These are phyloP conservation scores for Aspergillus sp. DNA, from an alignment of 2,329 filamentous ascomycete genomes.

Conservation along the genomic window DNA sequence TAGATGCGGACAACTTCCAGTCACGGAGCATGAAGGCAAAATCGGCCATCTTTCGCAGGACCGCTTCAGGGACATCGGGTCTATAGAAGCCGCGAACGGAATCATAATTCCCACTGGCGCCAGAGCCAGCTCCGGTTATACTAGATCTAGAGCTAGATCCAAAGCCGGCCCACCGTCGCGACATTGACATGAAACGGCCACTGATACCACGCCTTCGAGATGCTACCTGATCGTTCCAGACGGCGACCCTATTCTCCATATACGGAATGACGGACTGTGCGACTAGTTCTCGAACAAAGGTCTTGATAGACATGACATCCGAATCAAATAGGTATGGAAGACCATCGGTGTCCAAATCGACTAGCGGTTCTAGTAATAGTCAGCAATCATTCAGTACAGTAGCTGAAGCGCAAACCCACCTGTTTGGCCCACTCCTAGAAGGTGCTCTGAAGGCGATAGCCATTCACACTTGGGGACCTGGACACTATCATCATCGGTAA, in stretches of 20 bases:
- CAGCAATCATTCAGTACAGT: slow-evolving; percentile 1
- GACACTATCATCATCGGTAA: slow-evolving; percentile 87
- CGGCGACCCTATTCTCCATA: slow-evolving; percentile 86
- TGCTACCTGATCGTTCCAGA: slow-evolving; percentile 97
- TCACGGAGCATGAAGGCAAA: slow-evolving; percentile 96
- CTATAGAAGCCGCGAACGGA: slow-evolving; percentile 71
- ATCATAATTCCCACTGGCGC: slow-evolving; percentile 65
- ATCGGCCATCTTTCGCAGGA: slow-evolving; percentile 89
- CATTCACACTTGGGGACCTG: slow-evolving; percentile 78
- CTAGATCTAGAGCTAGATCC: slow-evolving; percentile 61
- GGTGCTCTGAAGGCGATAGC: slow-evolving; percentile 80
- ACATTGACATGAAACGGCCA: slow-evolving; percentile 90
- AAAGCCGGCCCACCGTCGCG: slow-evolving; percentile 83
- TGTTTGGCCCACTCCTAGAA: slow-evolving; percentile 48
- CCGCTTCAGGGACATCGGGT: slow-evolving; percentile 78
- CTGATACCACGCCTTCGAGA: slow-evolving; percentile 83
- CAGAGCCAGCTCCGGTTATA: slow-evolving; percentile 44
- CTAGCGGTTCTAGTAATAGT: slow-evolving; percentile 26
- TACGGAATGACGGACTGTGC: slow-evolving; percentile 91
- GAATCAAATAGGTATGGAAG: slow-evolving; percentile 82
- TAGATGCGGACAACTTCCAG: slow-evolving; percentile 87
- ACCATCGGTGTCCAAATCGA: slow-evolving; percentile 63
- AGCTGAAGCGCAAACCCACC: neutral
- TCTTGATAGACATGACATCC: slow-evolving; percentile 79
- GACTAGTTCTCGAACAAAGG: slow-evolving; percentile 90